Conservation (phyloP, 495 filamentous ascomycete species). For the Pyrenula aspistea region DNA sequence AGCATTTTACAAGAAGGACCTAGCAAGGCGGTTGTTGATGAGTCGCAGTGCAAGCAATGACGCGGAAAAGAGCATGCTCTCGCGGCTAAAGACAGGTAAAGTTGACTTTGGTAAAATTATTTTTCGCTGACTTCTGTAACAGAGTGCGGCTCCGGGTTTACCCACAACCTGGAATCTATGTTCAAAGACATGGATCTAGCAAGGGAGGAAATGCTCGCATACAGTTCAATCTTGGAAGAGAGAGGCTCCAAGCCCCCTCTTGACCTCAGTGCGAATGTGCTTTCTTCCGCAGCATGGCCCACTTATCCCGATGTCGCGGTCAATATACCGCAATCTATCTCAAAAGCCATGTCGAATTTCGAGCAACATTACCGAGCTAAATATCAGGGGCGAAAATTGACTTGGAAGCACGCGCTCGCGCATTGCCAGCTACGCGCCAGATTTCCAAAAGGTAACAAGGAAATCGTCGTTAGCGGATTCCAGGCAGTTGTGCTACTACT, state of each 20-base stretch:
- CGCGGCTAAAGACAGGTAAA: conserved; percentile 67
- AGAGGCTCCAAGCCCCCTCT: conserved; percentile 38
- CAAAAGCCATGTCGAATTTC: conserved; percentile 56
- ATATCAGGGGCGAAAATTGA: conserved; percentile 72
- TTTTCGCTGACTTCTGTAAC: neutral
- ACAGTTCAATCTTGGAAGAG: conserved; percentile 44
- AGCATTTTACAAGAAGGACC: conserved; percentile 96
- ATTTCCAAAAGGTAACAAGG: conserved; percentile 70
- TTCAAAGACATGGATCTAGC: conserved; percentile 95
- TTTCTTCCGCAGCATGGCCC: conserved; percentile 84
- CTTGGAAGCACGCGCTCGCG: conserved; percentile 85
- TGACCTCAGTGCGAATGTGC: conserved; percentile 76
- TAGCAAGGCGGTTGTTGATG: conserved; percentile 81
- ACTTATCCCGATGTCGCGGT: conserved; percentile 74
- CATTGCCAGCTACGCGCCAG: conserved; percentile 72
- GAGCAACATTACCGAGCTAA: conserved; percentile 74
- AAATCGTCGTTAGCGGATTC: conserved; percentile 75
- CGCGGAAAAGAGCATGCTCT: conserved; percentile 89
- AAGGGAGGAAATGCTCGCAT: conserved; percentile 70
- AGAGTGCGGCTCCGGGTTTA: conserved; percentile 90
- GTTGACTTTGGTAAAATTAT: conserved; percentile 1
- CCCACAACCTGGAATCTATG: conserved; percentile 96
- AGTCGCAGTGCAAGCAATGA: conserved; percentile 84
- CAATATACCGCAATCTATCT: conserved; percentile 59
- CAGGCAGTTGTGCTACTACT: conserved; percentile 84